These are phyloP conservation scores for Tephrocybe sp. DNA, from an alignment of 768 basidiomycete genomes.

Conservation along the genomic window DNA sequence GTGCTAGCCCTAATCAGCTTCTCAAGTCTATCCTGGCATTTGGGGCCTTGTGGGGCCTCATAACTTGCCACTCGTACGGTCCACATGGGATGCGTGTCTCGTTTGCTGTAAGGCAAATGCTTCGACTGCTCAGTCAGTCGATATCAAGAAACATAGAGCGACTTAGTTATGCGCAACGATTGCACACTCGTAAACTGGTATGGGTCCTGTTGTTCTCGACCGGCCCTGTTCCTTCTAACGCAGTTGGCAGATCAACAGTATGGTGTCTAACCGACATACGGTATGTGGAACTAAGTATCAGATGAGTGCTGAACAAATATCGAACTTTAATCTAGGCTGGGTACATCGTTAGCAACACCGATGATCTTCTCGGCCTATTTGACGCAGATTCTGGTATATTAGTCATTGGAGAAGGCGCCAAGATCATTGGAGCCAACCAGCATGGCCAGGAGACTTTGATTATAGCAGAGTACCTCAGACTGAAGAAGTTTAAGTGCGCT, in stretches of 20 bases:
- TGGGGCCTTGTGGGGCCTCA: conserved; percentile 77
- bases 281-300: conserved; percentile 22
- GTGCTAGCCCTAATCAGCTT: background rate
- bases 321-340: conserved; percentile 43
- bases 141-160: conserved; percentile 81
- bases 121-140: conserved; percentile 75
- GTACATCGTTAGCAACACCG: conserved; percentile 78
- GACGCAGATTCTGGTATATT: conserved; percentile 77
- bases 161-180: conserved; percentile 70
- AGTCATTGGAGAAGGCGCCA: conserved; percentile 69
- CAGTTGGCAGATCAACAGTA: conserved; percentile 60
- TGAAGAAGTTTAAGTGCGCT: conserved; percentile 66
- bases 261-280: conserved; percentile 65
- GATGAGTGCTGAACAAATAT: background rate
- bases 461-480: conserved; percentile 75
- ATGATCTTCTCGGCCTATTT: conserved; percentile 76
- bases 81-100: conserved; percentile 80
- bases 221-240: conserved; percentile 6
- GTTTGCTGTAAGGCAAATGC: conserved; percentile 82
- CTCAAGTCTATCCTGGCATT: conserved; percentile 78
- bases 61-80: conserved; percentile 79
- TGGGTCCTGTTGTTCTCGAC: background rate
- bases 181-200: conserved; percentile 78
- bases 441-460: conserved; percentile 79
- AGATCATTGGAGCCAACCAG: conserved; percentile 67